Conservation (phyloP, 441 rosid genomes). For the Geranium incanum region DNA sequence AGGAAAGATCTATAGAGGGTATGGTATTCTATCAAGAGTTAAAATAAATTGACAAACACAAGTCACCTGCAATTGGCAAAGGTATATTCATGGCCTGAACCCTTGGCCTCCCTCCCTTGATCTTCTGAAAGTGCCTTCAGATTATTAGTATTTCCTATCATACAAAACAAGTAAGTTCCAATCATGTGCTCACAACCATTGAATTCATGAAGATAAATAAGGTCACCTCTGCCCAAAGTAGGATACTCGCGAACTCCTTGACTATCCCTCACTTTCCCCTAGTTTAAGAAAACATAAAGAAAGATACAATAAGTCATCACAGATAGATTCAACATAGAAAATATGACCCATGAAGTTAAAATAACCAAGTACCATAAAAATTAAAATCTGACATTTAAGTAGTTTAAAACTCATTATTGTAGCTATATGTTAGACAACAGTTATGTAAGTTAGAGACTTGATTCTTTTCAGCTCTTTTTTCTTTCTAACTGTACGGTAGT, state of each 20-base stretch:
- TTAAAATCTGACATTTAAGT: background rate
- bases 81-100: conserved; percentile 28
- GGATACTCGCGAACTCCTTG: conserved; percentile 25
- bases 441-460: background rate
- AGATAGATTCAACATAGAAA: background rate
- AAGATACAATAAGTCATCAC: background rate
- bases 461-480: background rate
- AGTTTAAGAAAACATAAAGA: conserved; percentile 9
- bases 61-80: conserved; percentile 34
- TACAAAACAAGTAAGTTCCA: conserved; percentile 26
- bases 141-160: conserved; percentile 24
- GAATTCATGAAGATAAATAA: conserved; percentile 18
- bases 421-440: background rate
- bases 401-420: background rate
- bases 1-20: background rate
- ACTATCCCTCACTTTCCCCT: conserved; percentile 43
- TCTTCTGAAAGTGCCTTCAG: conserved; percentile 23
- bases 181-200: conserved; percentile 16
- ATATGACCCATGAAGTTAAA: conserved; percentile 13
- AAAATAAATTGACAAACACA: conserved; percentile 14
- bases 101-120: conserved; percentile 29
- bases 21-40: conserved; percentile 8
- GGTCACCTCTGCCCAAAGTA: conserved; percentile 40
- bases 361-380: background rate
- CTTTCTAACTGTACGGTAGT: background rate